Base-by-base conservation (phyloP, 2,329 filamentous ascomycete species). In the Fusarium buxicola region DNA sequence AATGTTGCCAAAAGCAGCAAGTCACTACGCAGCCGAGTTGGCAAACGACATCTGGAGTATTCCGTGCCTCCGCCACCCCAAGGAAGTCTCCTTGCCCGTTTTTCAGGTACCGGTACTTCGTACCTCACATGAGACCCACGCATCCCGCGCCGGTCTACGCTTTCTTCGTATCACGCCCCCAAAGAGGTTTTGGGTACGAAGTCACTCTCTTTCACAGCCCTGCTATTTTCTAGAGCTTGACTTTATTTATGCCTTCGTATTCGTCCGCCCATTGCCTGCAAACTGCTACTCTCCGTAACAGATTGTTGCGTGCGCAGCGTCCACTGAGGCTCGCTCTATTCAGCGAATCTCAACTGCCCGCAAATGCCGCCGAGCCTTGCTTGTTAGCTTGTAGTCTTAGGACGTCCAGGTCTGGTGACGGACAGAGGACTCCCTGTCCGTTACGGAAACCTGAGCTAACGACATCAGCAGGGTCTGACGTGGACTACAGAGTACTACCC, bases 101-200 rank as follows among this genome's bases (percentile, higher is more conserved):
- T 44, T 34, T 18, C 43, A 69, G 54, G 67, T 70, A 70, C 65
- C 53, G 35, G 56, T 70, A 69, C 67, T 43, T 66, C 27, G 51
- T 65, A 56, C 63, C 63, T 69, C 63, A 53, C 63, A 65, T 67
- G 45, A 58, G 66, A 60, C 64, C 56, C 66, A 68, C 53, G 64
- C 50, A 56, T 55, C 58, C 63, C 65, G 55, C 54, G 44, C 54
- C 66, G 59, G 56, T 60, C 63, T 32, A 54, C 55, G 56, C 56
- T 55, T 54, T 55, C 62, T 69, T 69, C 67, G 67, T 69, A 70
- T 69, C 65, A 45, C 52, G 43, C 36, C 39, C 34, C 27, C 47
- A 49, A 28, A 27, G 15, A 49, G 16, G 35, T 45, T 32, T 13
- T 40, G 35, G 46, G 54, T 41, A 63, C 60, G 44, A 63, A 63